These are phyloP conservation scores for Amanita molliuscula DNA, from an alignment of 768 basidiomycete species.

Conservation along the genomic window DNA sequence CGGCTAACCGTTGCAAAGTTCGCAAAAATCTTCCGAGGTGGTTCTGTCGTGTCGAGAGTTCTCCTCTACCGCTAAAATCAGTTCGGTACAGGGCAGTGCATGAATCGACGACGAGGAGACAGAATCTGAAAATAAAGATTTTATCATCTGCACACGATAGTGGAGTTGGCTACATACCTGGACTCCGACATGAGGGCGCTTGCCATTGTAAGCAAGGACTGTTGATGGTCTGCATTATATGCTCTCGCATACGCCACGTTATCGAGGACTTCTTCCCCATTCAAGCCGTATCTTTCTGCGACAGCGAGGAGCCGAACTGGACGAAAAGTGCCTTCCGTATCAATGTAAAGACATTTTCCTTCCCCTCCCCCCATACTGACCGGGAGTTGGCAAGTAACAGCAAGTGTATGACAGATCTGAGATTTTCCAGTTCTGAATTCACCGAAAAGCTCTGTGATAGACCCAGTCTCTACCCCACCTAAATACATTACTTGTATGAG, in stretches of 20 bases:
- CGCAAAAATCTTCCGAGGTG: conserved; percentile 95
- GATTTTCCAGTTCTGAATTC: conserved; percentile 99
- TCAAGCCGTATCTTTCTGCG: conserved; percentile 93
- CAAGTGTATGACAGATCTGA: conserved; percentile 95
- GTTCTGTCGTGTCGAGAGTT: conserved; percentile 88
- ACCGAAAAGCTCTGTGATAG: conserved; percentile 96
- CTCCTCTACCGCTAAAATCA: conserved; percentile 92
- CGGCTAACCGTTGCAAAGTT: conserved; percentile 86
- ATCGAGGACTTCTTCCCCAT: conserved; percentile 95
- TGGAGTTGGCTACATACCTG: conserved; percentile 42
- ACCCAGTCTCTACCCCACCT: conserved; percentile 97
- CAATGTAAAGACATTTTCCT: conserved; percentile 98
- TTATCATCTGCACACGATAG: conserved; percentile 1
- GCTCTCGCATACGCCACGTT: conserved; percentile 98
- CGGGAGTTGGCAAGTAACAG: conserved; percentile 96
- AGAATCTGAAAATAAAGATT: conserved; percentile 53
- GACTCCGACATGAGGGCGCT: conserved; percentile 99
- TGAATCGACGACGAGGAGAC: conserved; percentile 92
- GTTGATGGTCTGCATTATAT: conserved; percentile 97
- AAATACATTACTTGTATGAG: conserved; percentile 4
- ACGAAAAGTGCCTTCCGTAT: conserved; percentile 98
- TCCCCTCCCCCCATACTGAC: conserved; percentile 98
- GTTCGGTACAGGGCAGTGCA: conserved; percentile 93
- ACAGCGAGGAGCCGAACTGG: conserved; percentile 91
- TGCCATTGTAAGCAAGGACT: conserved; percentile 79